Base-by-base conservation (phyloP, 2,329 filamentous ascomycete species). In the Colletotrichum gigasporum region DNA sequence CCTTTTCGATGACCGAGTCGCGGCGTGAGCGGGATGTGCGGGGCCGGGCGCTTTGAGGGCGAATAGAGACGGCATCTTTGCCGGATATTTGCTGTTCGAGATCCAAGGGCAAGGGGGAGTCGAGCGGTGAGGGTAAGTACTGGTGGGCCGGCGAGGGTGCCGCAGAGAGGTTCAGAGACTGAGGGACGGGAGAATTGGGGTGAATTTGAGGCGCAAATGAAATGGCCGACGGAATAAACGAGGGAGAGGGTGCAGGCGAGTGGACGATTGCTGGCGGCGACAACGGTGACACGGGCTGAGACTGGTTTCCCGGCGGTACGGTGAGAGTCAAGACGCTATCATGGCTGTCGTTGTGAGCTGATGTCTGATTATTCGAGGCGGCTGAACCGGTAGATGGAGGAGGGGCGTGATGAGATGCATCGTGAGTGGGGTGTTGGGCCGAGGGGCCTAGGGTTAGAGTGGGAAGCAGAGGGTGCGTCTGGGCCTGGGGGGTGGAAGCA, bases 1-100 rank as follows among this genome's bases (percentile, higher is more conserved):
- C 59, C 26, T 65, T 65, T 14, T 65, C 63, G n/a, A 63, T 63
- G n/a, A 65, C 63, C n/a, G 63, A 62, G 51, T 58, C 63, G 6
- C 57, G 59, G 9, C 58, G 57, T 11, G 63, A 62, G 45, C 63
- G 57, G 44, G 63, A 63, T n/a, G 63, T 65, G 44, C 52, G 63
- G 37, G 63, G 63, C 24, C 58, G 50, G 42, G 56, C 48, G 42
- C 62, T 65, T 34, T 42, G 57, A 12, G 62, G 44, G 9, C 62
- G 62, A 22, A 63, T 48, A 4, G 58, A 62, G 50, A 28, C 59
- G 24, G 26, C 44, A 51, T 65, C 58, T 34, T 56, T 63, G 32
- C 41, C 47, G 11, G 48, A 45, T 18, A 45, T 47, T 42, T 64
- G 55, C 16, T 28, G 51, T 32, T 65, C 63, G 18, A 65, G 57